Evolutionary conservation across 2,329 filamentous ascomycete species (phyloP), one percentile per base, ranked within the genome.

Genomic region (Dactylellina parvicollis): DNA sequence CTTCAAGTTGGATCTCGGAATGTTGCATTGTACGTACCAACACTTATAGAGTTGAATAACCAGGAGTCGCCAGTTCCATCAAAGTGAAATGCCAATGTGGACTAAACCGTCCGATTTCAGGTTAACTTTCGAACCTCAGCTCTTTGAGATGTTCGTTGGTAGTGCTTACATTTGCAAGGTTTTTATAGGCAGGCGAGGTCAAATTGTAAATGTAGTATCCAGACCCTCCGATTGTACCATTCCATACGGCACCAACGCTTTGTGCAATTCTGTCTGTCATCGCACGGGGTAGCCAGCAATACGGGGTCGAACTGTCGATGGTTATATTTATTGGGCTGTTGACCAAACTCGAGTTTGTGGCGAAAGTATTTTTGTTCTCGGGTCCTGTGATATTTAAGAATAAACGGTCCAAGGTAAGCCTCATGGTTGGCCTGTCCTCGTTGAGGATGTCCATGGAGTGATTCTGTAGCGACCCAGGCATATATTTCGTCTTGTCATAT

Each of bases 171-270:
- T 32, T 49, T 3, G 47, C 30, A 12, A 65, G 49, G n/a, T 73
- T 73, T 34, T 59, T 38, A 16, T 66, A 73, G 1, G 69, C 69
- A 3, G 69, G 69, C 8, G 54, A 18, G 2, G 49, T 60, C 32
- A 34, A 32, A 36, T 73, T 66, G 32, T 73, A 73, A 32, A 73
- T 34, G 18, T 73, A 73, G 32, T 60, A 60, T 42, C 69, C 69
- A 32, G 42, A 52, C 14, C 22, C 38, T 42, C 69, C 69, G 20
- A 73, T 47, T 2, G 60, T 61, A 14, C 26, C 60, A 44, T 73
- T 66, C 69, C 69, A 73, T 1, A 73, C 60, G 7, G 69, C 69
- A 2, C 69, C 69, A 22, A 73, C 69, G 18, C 69, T 73, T 38
- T 61, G 69, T 4, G 69, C 69, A 16, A 73, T 73, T 22, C 5